Conservation (phyloP, 2,329 filamentous ascomycete species). For the Thermothelomyces thermophilus region DNA sequence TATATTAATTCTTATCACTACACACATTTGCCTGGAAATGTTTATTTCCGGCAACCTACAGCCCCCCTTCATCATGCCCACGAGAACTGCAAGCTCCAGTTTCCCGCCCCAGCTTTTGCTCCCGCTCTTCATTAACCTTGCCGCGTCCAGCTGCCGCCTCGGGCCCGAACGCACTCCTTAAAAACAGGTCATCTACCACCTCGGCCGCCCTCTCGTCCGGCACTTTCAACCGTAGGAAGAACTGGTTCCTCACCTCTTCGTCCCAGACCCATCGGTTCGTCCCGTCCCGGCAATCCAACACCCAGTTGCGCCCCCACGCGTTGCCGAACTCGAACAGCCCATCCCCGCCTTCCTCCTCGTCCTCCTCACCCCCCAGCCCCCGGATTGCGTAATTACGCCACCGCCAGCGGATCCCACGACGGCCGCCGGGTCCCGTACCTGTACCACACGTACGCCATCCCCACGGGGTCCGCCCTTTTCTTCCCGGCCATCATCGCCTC, state of each 20-base stretch:
- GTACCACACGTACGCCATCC: conserved; percentile 37
- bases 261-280: conserved; percentile 40
- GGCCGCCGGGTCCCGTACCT: conserved; percentile 30
- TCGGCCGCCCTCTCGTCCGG: conserved; percentile 27
- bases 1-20: background rate
- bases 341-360: background rate
- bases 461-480: conserved; percentile 31
- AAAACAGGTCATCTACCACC: conserved; percentile 28
- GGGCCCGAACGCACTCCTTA: conserved; percentile 23
- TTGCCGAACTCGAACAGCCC: conserved; percentile 34
- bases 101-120: background rate
- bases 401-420: conserved; percentile 39
- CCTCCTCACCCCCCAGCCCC: conserved; percentile 27
- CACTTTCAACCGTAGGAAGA: conserved; percentile 33
- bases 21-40: background rate
- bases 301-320: conserved; percentile 35
- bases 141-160: background rate
- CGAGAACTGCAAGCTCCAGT: background rate
- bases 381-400: conserved; percentile 36
- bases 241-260: conserved; percentile 29
- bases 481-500: conserved; percentile 28
- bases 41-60: background rate
- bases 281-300: conserved; percentile 33
- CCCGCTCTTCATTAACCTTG: background rate
- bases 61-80: background rate